Evolutionary conservation across 192 early-diverging fungal genomes (phyloP), one percentile per base, ranked within the genome.

Genomic region (Funneliformis geosporum): DNA sequence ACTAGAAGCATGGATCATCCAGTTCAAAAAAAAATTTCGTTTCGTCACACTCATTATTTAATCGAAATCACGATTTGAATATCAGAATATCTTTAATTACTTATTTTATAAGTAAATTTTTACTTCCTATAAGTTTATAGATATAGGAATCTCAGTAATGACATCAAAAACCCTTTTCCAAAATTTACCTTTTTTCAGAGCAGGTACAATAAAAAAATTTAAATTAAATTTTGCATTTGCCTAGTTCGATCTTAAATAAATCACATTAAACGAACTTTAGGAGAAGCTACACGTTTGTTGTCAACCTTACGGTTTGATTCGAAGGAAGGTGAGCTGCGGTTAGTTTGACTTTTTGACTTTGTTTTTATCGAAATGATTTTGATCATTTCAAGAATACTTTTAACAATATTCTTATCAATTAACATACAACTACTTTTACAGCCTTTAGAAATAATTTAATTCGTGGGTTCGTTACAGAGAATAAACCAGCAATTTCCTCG

Each of bases 311-410:
- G 16, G 4, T 16, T 64, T 64, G 25, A 68, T 18, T 18, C 27
- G 21, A 68, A 40, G 39, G 33, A 68, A 68, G 66, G 66, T 68
- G 66, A 68, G 66, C 66, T 7, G 8, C 38, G 66, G 66, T 68
- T 68, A 39, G 66, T 68, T 21, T 21, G 9, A 68, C 21, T 68
- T 42, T 39, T 28, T 39, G 16, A 8, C 33, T 38, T 5, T 38
- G 16, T 42, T 67, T 5, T 18, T 16, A 16, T 67, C 8, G 11
- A 1, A 67, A 10, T 38, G 7, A 67, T 68, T 39, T 39, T 6
- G 5, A 21, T n/a, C 8, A 4, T 8, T 68, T 42, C 0, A 21
- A 68, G 14, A 64, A 18, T 65, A 11, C 4, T 64, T 27, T 12
- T 33, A 27, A n/a, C 10, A n/a, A 0, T 16, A 65, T 28, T n/a